Evolutionary conservation across 2,329 filamentous ascomycete species (phyloP).

Genomic region (Dendryphion nanum): DNA sequence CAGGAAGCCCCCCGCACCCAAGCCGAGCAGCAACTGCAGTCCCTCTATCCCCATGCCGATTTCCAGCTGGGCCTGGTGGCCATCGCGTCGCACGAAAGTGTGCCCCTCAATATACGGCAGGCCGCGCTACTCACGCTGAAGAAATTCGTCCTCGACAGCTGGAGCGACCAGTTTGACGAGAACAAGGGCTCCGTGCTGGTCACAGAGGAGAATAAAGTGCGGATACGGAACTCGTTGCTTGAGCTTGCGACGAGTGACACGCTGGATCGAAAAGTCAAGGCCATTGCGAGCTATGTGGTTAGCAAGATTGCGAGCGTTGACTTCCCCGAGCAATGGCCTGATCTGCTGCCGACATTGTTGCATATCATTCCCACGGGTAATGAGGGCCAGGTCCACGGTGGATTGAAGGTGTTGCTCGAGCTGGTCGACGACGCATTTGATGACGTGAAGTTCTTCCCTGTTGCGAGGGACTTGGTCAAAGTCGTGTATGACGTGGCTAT

Average conservation of each 20-base stretch:
- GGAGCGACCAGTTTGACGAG: constrained; percentile 74
- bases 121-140: constrained; percentile 77
- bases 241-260: constrained; percentile 73
- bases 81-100: constrained; percentile 73
- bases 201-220: constrained; percentile 68
- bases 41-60: constrained; percentile 64
- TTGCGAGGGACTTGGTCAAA: constrained; percentile 81
- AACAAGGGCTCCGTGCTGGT: constrained; percentile 67
- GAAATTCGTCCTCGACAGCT: constrained; percentile 79
- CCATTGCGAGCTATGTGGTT: constrained; percentile 81
- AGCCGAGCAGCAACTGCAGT: constrained; percentile 79
- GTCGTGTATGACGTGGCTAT: constrained; percentile 80
- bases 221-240: constrained; percentile 72
- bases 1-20: constrained; percentile 75
- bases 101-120: constrained; percentile 76
- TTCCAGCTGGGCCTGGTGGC: constrained; percentile 79
- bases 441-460: constrained; percentile 91
- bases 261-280: constrained; percentile 80
- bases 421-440: constrained; percentile 91
- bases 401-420: constrained; percentile 82
- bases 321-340: constrained; percentile 94
- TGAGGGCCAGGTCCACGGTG: constrained; percentile 82
- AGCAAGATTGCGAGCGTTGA: constrained; percentile 93
- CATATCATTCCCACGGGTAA: constrained; percentile 71
- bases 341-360: constrained; percentile 77